Conservation (phyloP, 192 early-diverging fungal genomes). For the Chytriomyces confervae region DNA sequence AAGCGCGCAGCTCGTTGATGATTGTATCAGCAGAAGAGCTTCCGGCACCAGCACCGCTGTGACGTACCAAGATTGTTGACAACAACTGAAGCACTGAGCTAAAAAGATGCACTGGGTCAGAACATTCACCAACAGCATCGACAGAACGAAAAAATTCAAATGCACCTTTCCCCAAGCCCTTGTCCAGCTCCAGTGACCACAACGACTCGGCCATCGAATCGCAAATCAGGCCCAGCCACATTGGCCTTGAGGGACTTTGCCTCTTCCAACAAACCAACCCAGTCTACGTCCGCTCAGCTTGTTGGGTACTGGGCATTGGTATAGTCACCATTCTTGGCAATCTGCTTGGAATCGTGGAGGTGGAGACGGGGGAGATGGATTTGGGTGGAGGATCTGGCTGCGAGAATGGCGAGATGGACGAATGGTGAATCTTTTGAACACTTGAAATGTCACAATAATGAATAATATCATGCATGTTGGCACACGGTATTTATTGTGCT, state of each 20-base stretch:
- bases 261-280: slow-evolving; percentile 76
- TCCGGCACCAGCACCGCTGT: slow-evolving; percentile 49
- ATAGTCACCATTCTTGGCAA: slow-evolving; percentile 74
- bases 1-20: slow-evolving; percentile 77
- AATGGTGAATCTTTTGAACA: too few species aligned
- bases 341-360: slow-evolving; percentile 73
- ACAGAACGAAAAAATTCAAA: background rate
- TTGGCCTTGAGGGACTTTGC: slow-evolving; percentile 73
- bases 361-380: too few species aligned
- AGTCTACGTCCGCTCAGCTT: slow-evolving; percentile 81
- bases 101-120: background rate
- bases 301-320: slow-evolving; percentile 69
- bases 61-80: slow-evolving; percentile 87
- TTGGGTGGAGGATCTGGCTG: too few species aligned
- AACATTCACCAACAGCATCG: background rate
- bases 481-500: too few species aligned
- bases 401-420: too few species aligned
- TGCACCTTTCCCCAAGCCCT: slow-evolving; percentile 84
- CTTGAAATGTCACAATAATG: too few species aligned
- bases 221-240: slow-evolving; percentile 58
- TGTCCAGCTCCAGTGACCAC: slow-evolving; percentile 91
- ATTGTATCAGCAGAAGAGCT: slow-evolving; percentile 70
- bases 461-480: too few species aligned
- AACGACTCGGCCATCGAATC: slow-evolving; percentile 81
- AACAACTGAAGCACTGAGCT: slow-evolving; percentile 85